phyloP scores from a whole-genome alignment of 352 stramenopile genomes.

The Globisporangium apiculatum region DNA sequence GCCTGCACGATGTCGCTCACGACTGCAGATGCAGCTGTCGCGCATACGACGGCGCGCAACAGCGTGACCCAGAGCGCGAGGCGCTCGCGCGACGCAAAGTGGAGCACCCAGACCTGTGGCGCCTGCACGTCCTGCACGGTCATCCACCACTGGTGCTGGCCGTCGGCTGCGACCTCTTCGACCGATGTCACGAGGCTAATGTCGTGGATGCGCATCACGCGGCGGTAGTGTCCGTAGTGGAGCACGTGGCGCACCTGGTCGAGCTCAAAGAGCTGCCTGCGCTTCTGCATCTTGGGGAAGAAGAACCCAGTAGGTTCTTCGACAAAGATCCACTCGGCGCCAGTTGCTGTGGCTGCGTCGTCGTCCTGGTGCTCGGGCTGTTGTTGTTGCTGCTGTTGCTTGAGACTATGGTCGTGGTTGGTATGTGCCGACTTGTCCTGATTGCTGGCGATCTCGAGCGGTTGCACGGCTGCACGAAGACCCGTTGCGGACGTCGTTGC shows the following conservation, averaged over 20 bases:
- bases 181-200: conserved; percentile 56
- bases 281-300: conserved; percentile 30
- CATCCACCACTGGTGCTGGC: conserved; percentile 50
- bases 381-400: conserved; percentile 14
- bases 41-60: conserved; percentile 26
- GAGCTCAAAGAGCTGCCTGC: conserved; percentile 37
- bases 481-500: neutral
- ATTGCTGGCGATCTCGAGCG: neutral
- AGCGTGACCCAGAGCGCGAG: conserved; percentile 37
- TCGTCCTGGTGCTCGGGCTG: neutral
- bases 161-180: conserved; percentile 28
- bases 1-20: conserved; percentile 38
- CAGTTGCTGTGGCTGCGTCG: conserved; percentile 6
- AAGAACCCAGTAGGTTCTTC: conserved; percentile 50
- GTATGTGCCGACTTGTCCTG: neutral
- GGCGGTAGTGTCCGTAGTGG: conserved; percentile 45
- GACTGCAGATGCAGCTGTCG: conserved; percentile 23
- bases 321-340: conserved; percentile 49
- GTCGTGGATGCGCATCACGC: conserved; percentile 44
- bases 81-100: conserved; percentile 37
- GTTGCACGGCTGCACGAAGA: no score
- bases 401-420: neutral
- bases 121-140: conserved; percentile 43
- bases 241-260: conserved; percentile 54
- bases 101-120: conserved; percentile 57